Evolutionary conservation across 129 eudicot genomes (phyloP).

Genomic region (Scalesia atractyloides): DNA sequence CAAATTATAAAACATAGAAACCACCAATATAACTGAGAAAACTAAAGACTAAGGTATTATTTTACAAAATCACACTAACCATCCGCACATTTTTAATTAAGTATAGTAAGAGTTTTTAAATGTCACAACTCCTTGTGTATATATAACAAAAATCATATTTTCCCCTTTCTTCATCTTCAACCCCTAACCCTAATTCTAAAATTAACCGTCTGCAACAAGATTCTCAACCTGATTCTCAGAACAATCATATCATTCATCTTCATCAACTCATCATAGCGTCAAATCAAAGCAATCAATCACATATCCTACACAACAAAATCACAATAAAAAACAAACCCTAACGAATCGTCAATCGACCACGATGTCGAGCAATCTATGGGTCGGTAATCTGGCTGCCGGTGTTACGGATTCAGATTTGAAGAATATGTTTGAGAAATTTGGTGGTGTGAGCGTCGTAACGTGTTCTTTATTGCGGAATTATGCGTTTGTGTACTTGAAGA

Average conservation of each 20-base stretch:
- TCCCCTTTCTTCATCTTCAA: too few species aligned
- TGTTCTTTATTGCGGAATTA: constrained; percentile 45
- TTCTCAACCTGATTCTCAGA: constrained; percentile 5
- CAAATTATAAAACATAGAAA: too few species aligned
- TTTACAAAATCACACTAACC: too few species aligned
- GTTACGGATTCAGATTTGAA: constrained; percentile 54
- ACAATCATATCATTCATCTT: background rate
- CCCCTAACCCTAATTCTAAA: constrained; percentile 17
- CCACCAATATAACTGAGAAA: too few species aligned
- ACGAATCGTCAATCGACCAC: constrained; percentile 2
- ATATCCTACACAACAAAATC: background rate
- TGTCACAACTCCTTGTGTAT: too few species aligned
- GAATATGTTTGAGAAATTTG: constrained; percentile 44
- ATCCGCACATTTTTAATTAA: too few species aligned
- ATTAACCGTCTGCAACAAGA: background rate
- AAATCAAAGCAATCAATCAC: background rate
- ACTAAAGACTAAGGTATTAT: too few species aligned
- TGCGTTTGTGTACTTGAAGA: constrained; percentile 54
- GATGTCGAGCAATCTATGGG: constrained; percentile 53
- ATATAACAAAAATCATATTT: too few species aligned
- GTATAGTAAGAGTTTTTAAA: too few species aligned
- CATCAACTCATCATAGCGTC: constrained; percentile 3
- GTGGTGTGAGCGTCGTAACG: constrained; percentile 42
- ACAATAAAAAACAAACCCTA: background rate
- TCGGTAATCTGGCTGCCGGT: constrained; percentile 51